These are phyloP conservation scores for Ceratocystis variospora DNA, from an alignment of 2,329 filamentous ascomycete genomes.

Conservation along the genomic window DNA sequence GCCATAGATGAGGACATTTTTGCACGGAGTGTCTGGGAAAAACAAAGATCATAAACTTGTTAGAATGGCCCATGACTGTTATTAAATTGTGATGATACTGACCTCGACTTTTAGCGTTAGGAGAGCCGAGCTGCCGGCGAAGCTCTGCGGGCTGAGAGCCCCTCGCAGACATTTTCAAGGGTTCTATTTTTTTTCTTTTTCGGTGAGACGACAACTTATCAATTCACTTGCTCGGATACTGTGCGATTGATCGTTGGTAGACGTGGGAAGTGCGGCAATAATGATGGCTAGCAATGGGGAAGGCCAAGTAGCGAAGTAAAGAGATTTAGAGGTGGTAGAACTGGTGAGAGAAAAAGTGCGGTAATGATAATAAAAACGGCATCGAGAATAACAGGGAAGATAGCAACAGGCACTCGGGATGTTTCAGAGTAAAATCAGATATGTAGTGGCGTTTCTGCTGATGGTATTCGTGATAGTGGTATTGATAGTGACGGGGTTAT, in stretches of 20 bases:
- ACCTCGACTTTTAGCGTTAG: slow-evolving; percentile 44
- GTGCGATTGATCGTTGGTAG: not conserved
- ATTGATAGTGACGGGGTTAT: not conserved
- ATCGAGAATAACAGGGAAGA: not conserved
- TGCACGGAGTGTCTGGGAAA: slow-evolving; percentile 59
- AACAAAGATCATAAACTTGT: too few species aligned
- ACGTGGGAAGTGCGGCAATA: not conserved
- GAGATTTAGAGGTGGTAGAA: not conserved
- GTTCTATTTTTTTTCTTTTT: not conserved
- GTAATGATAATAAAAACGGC: slow-evolving; percentile 1
- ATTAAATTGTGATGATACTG: slow-evolving; percentile 22
- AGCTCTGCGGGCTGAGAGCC: slow-evolving; percentile 30
- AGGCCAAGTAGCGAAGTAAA: not conserved
- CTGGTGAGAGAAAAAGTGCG: not conserved
- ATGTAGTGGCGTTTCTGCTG: too few species aligned
- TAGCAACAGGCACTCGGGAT: not conserved
- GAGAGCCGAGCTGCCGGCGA: slow-evolving; percentile 41
- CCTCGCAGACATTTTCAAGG: slow-evolving; percentile 15
- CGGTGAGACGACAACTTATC: not conserved
- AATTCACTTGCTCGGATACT: not conserved
- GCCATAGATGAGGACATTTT: slow-evolving; percentile 86
- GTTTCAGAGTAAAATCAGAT: not conserved
- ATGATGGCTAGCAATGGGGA: not conserved
- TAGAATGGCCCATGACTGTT: too few species aligned
- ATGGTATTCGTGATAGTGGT: not conserved